Base-by-base conservation (phyloP, 2,329 filamentous ascomycete genomes). In the Dactylellina parvicollis region DNA sequence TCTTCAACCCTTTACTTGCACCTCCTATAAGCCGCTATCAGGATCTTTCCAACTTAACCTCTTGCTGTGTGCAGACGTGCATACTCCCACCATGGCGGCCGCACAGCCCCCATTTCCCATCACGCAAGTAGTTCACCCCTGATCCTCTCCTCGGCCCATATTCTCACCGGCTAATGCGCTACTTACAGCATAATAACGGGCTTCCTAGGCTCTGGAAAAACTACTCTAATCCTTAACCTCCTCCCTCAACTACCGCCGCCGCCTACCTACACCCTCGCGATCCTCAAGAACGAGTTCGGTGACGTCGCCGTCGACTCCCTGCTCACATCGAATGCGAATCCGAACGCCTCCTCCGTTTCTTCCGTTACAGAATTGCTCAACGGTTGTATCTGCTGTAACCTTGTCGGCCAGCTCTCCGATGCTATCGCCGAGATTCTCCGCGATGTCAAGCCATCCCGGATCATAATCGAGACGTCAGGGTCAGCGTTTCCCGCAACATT, bases 271-370 rank as follows among this genome's bases (percentile, higher is more conserved):
- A 90, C 90, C 67, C 90, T 99, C 76, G 95, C 94, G 1, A 88
- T 99, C 14, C 87, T 99, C 62, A 99, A 99, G 81, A 99, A 99
- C 82, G 95, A 99, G 83, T 98, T 97, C 81, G 95, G 95, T 79
- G 93, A 98, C 80, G 83, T 99, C 42, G 93, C 92, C 34, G 86
- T 99, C 80, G 95, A 99, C 84, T 95, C 91, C 0, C 91, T 96
- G 80, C 89, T 99, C 28, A 94, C 95, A 14, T 66, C 69, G 2
- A 66, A 54, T 22, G 12, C 52, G 4, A 73, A 73, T 18, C 69
- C 69, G 3, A 85, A 90, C 0, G 90, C 90, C 12, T 87, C 87
- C 54, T 89, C 93, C 75, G 92, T 99, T 77, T 90, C 92, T 0
- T 94, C 92, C 62, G 93, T 96, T 3, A 90, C 91, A 78, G 95